phyloP scores from a whole-genome alignment of 1,139 yeast species.

The Blastobotrys indianensis region DNA sequence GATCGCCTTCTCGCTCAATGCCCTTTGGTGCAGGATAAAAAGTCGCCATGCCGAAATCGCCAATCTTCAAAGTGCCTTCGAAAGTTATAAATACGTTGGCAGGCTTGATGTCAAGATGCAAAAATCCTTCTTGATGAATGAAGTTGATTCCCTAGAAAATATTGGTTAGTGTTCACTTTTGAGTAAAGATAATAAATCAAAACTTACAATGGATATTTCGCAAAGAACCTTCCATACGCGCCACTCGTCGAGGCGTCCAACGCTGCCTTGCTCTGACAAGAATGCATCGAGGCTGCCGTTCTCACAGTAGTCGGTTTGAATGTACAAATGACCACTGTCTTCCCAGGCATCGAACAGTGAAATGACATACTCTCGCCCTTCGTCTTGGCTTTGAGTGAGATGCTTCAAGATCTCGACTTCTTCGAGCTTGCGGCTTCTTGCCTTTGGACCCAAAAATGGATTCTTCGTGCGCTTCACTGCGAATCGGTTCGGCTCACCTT shows the following conservation, averaged over 20 bases:
- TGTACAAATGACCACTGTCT: constrained; percentile 62
- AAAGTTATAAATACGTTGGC: constrained; percentile 91
- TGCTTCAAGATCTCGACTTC: constrained; percentile 50
- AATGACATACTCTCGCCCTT: constrained; percentile 75
- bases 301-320: constrained; percentile 94
- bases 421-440: constrained; percentile 47
- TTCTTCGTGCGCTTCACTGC: constrained; percentile 83
- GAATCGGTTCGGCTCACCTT: constrained; percentile 34
- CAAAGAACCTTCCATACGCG: constrained; percentile 93
- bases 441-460: constrained; percentile 47
- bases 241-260: constrained; percentile 83
- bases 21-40: constrained; percentile 43
- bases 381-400: constrained; percentile 48
- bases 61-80: constrained; percentile 85
- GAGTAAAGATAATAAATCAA: neutral
- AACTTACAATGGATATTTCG: constrained; percentile 50
- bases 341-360: constrained; percentile 88
- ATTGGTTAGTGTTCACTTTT: constrained; percentile 6
- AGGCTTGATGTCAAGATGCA: constrained; percentile 89
- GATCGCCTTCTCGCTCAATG: constrained; percentile 90
- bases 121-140: constrained; percentile 68
- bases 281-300: constrained; percentile 85
- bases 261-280: constrained; percentile 70
- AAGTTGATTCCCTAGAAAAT: constrained; percentile 58
- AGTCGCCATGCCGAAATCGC: constrained; percentile 78